Evolutionary conservation across 257 asterid species (phyloP).

Genomic region (Nicotiana noctiflora): DNA sequence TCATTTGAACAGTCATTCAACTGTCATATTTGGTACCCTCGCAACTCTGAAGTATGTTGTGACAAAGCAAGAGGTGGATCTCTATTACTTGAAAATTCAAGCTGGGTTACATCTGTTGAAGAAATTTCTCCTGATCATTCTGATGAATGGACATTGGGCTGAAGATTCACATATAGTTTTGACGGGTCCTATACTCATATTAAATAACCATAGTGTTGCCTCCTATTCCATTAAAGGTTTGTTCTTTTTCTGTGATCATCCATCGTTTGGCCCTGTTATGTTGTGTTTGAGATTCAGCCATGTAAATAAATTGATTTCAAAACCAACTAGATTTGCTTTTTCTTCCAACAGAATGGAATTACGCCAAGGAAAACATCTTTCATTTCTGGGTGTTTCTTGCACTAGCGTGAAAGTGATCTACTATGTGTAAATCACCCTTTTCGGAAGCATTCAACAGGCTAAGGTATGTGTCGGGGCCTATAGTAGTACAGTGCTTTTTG

Average conservation of each 20-base stretch:
- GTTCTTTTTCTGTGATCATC: not conserved
- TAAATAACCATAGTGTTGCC: not conserved
- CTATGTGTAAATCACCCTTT: not conserved
- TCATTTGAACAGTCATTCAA: conserved; percentile 20
- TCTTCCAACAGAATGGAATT: not conserved
- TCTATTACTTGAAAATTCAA: conserved; percentile 34
- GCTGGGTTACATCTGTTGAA: conserved; percentile 22
- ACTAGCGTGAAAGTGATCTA: not conserved
- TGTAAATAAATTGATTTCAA: not conserved
- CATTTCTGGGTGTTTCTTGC: not conserved
- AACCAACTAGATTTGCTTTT: not conserved
- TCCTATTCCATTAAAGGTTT: not conserved
- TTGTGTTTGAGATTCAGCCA: not conserved
- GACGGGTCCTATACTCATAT: not conserved
- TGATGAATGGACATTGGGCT: conserved; percentile 22
- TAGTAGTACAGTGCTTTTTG: not conserved
- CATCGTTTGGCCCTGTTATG: not conserved
- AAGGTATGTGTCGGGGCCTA: not conserved
- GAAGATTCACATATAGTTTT: not conserved
- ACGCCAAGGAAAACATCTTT: not conserved
- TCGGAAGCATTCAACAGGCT: not conserved
- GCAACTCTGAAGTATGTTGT: conserved; percentile 19
- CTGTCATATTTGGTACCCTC: conserved; percentile 19
- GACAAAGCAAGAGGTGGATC: conserved; percentile 25
- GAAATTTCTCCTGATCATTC: conserved; percentile 26